Conservation (phyloP, 805 yeast species). For the Candida nanaspora region DNA sequence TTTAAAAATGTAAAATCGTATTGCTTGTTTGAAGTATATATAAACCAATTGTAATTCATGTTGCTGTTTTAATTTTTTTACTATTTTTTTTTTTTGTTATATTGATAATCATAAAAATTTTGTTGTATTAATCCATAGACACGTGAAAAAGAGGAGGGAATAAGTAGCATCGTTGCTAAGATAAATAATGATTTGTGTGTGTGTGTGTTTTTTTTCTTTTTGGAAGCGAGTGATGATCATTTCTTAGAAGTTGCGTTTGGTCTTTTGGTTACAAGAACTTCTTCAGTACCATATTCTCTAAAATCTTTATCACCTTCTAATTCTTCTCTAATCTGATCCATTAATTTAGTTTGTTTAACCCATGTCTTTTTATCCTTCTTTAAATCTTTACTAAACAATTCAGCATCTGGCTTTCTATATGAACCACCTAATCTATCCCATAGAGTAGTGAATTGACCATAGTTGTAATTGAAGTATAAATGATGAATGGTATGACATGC, state of each 20-base stretch:
- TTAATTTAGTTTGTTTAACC: slow-evolving; percentile 61
- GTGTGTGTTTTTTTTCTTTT: no score
- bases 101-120: not conserved
- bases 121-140: not conserved
- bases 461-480: slow-evolving; percentile 93
- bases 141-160: not conserved
- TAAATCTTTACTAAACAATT: slow-evolving; percentile 60
- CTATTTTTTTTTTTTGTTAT: not conserved
- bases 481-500: slow-evolving; percentile 98
- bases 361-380: slow-evolving; percentile 57
- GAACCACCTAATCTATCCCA: slow-evolving; percentile 97
- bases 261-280: slow-evolving; percentile 22
- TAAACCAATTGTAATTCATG: no score
- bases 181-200: not conserved
- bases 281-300: slow-evolving; percentile 63
- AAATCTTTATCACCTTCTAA: slow-evolving; percentile 78
- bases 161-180: not conserved
- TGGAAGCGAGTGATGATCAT: no score
- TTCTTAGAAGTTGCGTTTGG: not conserved
- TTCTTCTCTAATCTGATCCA: slow-evolving; percentile 70
- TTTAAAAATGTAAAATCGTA: no score
- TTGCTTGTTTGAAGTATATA: no score
- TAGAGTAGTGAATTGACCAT: slow-evolving; percentile 95
- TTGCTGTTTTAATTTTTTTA: no score
- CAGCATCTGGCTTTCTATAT: slow-evolving; percentile 86